A percentile compares a stretch with the other conserved stretches of the same genome.
phyloP scores from a whole-genome alignment of 139 green algal genomes.

The Chlorella sorokiniana region DNA sequence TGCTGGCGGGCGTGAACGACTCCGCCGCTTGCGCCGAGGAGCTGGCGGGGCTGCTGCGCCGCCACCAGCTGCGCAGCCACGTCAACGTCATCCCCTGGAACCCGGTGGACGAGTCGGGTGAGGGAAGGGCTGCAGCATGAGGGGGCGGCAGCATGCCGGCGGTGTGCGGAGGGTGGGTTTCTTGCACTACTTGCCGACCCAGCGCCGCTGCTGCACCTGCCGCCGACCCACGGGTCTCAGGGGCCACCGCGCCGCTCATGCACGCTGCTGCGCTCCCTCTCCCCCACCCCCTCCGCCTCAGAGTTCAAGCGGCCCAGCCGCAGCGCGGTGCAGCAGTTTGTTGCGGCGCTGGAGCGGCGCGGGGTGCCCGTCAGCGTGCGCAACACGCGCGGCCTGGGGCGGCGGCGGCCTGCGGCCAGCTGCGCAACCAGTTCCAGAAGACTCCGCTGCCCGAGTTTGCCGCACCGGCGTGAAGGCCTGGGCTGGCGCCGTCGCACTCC shows the following conservation, averaged over 20 bases:
- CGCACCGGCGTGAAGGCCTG: neutral
- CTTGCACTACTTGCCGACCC: no score
- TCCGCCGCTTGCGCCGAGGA: slow-evolving; percentile 66
- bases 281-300: neutral
- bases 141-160: neutral
- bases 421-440: slow-evolving; percentile 94
- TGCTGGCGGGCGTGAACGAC: slow-evolving; percentile 89
- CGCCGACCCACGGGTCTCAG: no score
- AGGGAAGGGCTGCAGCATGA: neutral
- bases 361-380: slow-evolving; percentile 68
- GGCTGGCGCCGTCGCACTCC: no score
- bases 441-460: slow-evolving; percentile 59
- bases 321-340: slow-evolving; percentile 57
- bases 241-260: no score
- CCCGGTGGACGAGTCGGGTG: slow-evolving; percentile 80
- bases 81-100: slow-evolving; percentile 98
- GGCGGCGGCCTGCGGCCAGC: slow-evolving; percentile 94
- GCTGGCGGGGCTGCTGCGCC: slow-evolving; percentile 76
- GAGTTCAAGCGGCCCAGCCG: slow-evolving; percentile 78
- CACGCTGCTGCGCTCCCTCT: no score
- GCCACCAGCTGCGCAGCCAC: slow-evolving; percentile 71
- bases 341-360: slow-evolving; percentile 62
- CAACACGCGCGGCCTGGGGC: slow-evolving; percentile 81
- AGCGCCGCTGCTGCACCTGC: no score
- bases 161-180: no score